Conservation (phyloP, 2,329 filamentous ascomycete species). For the Parafenestella ontariensis region DNA sequence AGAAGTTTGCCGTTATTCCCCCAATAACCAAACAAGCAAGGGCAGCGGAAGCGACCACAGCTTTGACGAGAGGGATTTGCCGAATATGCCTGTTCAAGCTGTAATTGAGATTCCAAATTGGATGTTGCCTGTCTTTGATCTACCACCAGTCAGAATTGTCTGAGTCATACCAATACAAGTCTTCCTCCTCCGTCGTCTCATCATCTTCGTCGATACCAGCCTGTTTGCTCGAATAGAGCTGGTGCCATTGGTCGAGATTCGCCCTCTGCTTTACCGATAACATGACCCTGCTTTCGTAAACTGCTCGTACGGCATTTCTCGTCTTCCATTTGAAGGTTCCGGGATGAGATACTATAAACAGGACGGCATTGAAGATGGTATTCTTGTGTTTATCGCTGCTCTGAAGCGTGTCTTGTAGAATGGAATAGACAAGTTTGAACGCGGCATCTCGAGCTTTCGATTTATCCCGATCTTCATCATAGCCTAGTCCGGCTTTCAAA, state of each 20-base stretch:
- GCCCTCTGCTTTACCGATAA: constrained; percentile 30
- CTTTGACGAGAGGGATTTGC: too few species aligned
- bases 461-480: constrained; percentile 16
- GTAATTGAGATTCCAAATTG: too few species aligned
- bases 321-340: constrained; percentile 32
- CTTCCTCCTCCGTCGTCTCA: neutral
- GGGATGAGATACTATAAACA: constrained; percentile 32
- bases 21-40: too few species aligned
- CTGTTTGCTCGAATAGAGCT: neutral
- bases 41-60: too few species aligned
- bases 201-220: neutral
- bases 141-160: too few species aligned
- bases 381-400: constrained; percentile 27
- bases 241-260: constrained; percentile 24
- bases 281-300: constrained; percentile 32
- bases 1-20: too few species aligned
- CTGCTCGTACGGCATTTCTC: constrained; percentile 25
- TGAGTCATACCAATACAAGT: too few species aligned
- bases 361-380: constrained; percentile 28
- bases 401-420: constrained; percentile 16
- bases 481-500: constrained; percentile 27
- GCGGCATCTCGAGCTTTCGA: constrained; percentile 31
- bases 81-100: too few species aligned
- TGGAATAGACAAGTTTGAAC: constrained; percentile 30
- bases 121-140: too few species aligned